These are phyloP conservation scores for Mucor plumbeus DNA, from an alignment of 371 early-diverging fungal species.

Conservation along the genomic window DNA sequence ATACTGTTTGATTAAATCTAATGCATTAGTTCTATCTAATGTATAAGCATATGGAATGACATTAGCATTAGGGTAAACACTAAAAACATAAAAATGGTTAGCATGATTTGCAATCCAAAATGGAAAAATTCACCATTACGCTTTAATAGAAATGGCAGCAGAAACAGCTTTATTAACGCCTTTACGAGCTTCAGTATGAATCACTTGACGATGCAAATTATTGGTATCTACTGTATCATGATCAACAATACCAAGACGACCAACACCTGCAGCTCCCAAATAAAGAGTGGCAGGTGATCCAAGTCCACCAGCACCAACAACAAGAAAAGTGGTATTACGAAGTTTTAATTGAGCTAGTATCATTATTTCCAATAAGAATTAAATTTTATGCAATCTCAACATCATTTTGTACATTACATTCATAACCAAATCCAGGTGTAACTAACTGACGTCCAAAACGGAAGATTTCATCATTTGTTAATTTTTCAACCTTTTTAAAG, in stretches of 20 bases:
- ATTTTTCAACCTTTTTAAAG: slow-evolving; percentile 32
- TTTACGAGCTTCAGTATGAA: slow-evolving; percentile 81
- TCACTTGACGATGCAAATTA: slow-evolving; percentile 97
- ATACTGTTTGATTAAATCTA: slow-evolving; percentile 65
- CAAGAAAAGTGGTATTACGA: slow-evolving; percentile 76
- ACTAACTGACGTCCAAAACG: slow-evolving; percentile 96
- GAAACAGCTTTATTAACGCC: slow-evolving; percentile 85
- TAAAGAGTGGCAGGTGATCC: slow-evolving; percentile 94
- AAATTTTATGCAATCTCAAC: too few relatives aligned
- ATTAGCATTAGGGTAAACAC: slow-evolving; percentile 63
- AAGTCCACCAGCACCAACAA: slow-evolving; percentile 98
- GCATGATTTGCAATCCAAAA: neutral
- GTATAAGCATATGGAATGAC: slow-evolving; percentile 61
- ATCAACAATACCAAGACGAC: slow-evolving; percentile 93
- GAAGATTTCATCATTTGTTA: slow-evolving; percentile 73
- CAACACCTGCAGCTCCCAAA: slow-evolving; percentile 93
- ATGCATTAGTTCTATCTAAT: slow-evolving; percentile 71
- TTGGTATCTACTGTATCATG: slow-evolving; percentile 93
- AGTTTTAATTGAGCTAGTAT: slow-evolving; percentile 81
- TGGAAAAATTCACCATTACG: slow-evolving; percentile 38
- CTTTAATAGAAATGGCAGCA: slow-evolving; percentile 68
- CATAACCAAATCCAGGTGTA: slow-evolving; percentile 82
- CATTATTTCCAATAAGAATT: too few relatives aligned
- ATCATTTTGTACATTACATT: slow-evolving; percentile 50
- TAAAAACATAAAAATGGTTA: slow-evolving; percentile 16